Conservation (phyloP, 371 early-diverging fungal species). For the Mortierella sp. region DNA sequence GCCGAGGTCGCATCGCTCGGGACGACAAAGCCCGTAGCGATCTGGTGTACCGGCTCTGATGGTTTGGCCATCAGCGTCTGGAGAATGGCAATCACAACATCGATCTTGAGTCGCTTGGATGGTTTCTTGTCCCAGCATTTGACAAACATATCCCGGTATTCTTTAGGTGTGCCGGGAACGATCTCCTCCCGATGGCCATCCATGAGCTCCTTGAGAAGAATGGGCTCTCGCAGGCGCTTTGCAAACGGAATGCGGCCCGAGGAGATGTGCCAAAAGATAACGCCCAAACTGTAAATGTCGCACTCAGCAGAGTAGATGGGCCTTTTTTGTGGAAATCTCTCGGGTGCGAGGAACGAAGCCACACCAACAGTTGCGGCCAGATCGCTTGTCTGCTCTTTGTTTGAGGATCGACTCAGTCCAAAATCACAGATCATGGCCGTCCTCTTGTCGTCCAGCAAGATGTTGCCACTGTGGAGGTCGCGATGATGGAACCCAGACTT, state of each 20-base stretch:
- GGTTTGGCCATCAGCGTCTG: constrained; percentile 49
- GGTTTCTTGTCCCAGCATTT: constrained; percentile 48
- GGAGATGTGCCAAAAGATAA: constrained; percentile 55
- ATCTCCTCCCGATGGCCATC: constrained; percentile 41
- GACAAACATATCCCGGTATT: constrained; percentile 32
- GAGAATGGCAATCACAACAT: constrained; percentile 41
- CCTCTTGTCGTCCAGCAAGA: constrained; percentile 46
- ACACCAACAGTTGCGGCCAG: constrained; percentile 46
- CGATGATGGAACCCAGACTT: constrained; percentile 55
- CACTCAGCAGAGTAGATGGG: constrained; percentile 47
- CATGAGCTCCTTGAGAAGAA: constrained; percentile 34
- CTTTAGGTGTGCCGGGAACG: constrained; percentile 40
- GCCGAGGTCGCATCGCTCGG: constrained; percentile 37
- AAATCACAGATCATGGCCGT: constrained; percentile 54
- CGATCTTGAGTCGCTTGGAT: constrained; percentile 34
- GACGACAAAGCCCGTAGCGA: constrained; percentile 34
- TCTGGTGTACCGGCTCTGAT: constrained; percentile 30
- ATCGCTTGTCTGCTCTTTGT: constrained; percentile 29
- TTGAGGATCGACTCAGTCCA: constrained; percentile 42
- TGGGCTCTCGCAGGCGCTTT: constrained; percentile 31
- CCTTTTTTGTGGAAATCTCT: constrained; percentile 35
- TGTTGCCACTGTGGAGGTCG: constrained; percentile 53
- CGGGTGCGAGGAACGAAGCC: constrained; percentile 50
- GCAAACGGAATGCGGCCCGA: constrained; percentile 50
- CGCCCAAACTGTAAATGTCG: constrained; percentile 54